These are phyloP conservation scores for Didymella sp. DNA, from an alignment of 2,329 filamentous ascomycete species.

Conservation along the genomic window DNA sequence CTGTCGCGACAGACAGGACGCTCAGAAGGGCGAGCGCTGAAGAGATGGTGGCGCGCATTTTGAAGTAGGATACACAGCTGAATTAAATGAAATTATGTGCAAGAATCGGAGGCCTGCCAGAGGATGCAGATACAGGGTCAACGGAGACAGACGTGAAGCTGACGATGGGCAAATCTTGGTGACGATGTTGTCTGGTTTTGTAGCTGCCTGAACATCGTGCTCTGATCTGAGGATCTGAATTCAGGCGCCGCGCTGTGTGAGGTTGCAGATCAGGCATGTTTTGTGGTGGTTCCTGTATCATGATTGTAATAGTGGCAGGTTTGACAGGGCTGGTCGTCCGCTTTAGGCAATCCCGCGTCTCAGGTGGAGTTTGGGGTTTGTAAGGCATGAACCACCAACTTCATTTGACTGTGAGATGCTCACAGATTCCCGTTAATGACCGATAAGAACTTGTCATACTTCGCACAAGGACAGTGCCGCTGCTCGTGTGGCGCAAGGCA, in stretches of 20 bases:
- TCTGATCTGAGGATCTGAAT: conserved; percentile 2
- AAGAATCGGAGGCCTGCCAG: conserved; percentile 11
- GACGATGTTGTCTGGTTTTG: conserved; percentile 5
- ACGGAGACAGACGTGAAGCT: neutral
- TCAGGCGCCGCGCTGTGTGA: conserved; percentile 19
- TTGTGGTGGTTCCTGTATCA: conserved; percentile 22
- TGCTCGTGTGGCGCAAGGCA: neutral
- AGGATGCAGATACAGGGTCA: conserved; percentile 1
- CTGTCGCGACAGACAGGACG: conserved; percentile 19
- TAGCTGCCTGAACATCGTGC: conserved; percentile 14
- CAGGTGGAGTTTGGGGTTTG: conserved; percentile 15
- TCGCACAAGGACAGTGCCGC: neutral
- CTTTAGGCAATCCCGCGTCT: conserved; percentile 16
- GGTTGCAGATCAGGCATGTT: conserved; percentile 23
- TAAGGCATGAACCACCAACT: conserved; percentile 9
- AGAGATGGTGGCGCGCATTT: conserved; percentile 29
- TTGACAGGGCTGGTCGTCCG: conserved; percentile 22
- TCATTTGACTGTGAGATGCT: neutral
- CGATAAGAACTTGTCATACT: neutral
- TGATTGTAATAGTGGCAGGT: conserved; percentile 13
- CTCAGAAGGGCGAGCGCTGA: conserved; percentile 23
- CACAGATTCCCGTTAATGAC: neutral
- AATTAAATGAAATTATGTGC: conserved; percentile 7
- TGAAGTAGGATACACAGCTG: neutral
- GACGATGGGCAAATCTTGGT: neutral